phyloP scores from a whole-genome alignment of 148 eudicot genomes.

The Salicornia ramosissima region DNA sequence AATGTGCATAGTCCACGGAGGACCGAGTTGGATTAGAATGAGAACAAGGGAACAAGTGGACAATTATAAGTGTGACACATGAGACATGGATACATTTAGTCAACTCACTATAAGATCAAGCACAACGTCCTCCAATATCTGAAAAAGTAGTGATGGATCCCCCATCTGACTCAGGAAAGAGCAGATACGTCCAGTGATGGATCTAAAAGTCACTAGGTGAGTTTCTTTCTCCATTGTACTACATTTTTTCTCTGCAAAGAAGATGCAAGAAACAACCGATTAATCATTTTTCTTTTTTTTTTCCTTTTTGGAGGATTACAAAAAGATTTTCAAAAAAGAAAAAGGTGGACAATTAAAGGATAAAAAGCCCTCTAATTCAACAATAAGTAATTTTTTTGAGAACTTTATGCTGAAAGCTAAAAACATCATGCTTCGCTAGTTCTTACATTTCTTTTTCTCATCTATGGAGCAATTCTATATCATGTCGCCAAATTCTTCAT shows the following conservation, averaged over 20 bases:
- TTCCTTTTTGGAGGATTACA: not conserved
- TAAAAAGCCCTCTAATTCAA: not conserved
- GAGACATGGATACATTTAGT: slow-evolving; percentile 8
- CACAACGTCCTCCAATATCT: slow-evolving; percentile 61
- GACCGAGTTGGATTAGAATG: not conserved
- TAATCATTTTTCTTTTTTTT: not conserved
- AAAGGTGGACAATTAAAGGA: not conserved
- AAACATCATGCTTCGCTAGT: not conserved
- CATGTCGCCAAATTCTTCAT: not conserved
- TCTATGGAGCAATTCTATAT: not conserved
- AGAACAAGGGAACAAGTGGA: not conserved
- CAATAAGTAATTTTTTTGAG: not conserved
- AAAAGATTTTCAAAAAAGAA: not conserved
- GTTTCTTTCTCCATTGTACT: slow-evolving; percentile 28
- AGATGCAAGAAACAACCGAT: not conserved
- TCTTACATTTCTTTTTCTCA: not conserved
- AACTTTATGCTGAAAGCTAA: not conserved
- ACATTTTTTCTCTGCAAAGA: slow-evolving; percentile 43
- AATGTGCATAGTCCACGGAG: not conserved
- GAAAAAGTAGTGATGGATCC: slow-evolving; percentile 55
- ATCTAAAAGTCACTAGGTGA: slow-evolving; percentile 38
- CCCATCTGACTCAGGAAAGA: slow-evolving; percentile 71
- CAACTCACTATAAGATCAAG: slow-evolving; percentile 59
- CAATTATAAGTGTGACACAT: not conserved
- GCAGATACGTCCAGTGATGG: slow-evolving; percentile 49